A percentile compares a stretch with the other conserved stretches of the same genome.
Evolutionary conservation across 768 basidiomycete species (phyloP).

Genomic region (Thelephora aurantiotincta): DNA sequence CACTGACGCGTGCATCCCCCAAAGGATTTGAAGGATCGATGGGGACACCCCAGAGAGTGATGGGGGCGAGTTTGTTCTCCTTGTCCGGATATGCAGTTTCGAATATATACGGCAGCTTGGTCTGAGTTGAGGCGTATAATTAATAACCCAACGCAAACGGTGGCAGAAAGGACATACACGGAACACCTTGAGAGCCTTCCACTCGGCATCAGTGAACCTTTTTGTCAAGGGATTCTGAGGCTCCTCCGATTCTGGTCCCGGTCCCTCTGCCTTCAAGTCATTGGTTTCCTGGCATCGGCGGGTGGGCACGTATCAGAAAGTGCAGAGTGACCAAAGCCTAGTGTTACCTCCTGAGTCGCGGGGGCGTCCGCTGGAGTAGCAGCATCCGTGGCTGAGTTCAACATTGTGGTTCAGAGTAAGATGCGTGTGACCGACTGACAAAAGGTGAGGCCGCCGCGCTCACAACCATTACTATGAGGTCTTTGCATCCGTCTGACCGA

Average conservation of each 20-base stretch:
- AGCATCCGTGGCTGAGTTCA: background rate
- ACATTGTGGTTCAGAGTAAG: background rate
- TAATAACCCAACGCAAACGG: background rate
- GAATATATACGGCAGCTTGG: conserved; percentile 37
- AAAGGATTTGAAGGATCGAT: conserved; percentile 43
- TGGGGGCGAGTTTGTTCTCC: conserved; percentile 33
- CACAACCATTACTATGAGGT: too few species aligned
- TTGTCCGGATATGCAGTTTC: conserved; percentile 47
- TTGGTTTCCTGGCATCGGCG: background rate
- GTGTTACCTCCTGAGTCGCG: background rate
- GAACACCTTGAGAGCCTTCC: conserved; percentile 54
- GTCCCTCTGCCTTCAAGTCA: conserved; percentile 4
- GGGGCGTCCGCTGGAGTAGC: background rate
- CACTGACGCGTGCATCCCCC: conserved; percentile 50
- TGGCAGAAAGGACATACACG: conserved; percentile 28
- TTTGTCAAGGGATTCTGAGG: conserved; percentile 57
- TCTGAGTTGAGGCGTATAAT: conserved; percentile 13
- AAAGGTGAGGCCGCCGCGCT: too few species aligned
- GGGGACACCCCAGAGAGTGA: conserved; percentile 57
- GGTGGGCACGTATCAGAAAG: too few species aligned
- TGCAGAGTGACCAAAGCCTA: too few species aligned
- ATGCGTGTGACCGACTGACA: too few species aligned
- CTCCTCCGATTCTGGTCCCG: conserved; percentile 23
- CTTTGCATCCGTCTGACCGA: too few species aligned
- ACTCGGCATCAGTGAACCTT: conserved; percentile 59